Evolutionary conservation across 306 rosid species (phyloP).

Genomic region (Erythrophleum fordii): DNA sequence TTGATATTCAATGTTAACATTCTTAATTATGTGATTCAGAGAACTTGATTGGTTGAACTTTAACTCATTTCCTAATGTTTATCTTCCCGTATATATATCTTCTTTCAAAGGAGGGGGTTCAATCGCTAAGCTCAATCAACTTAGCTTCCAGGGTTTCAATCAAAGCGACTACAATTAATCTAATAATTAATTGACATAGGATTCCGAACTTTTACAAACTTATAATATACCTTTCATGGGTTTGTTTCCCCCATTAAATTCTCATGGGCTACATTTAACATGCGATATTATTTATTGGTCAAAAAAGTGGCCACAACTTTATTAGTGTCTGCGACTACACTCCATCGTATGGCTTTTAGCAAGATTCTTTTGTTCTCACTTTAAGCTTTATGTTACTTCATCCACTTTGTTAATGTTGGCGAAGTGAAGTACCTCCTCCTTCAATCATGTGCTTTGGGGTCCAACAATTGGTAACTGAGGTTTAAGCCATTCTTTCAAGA

Average conservation of each 20-base stretch:
- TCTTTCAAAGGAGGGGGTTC: conserved; percentile 35
- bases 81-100: background rate
- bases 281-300: conserved; percentile 49
- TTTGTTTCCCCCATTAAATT: conserved; percentile 58
- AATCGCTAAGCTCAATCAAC: conserved; percentile 34
- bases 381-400: conserved; percentile 87
- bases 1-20: too few species aligned
- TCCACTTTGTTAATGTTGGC: conserved; percentile 52
- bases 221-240: conserved; percentile 48
- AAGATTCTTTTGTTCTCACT: conserved; percentile 73
- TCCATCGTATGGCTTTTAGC: conserved; percentile 87
- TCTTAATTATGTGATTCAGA: too few species aligned
- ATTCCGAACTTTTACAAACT: conserved; percentile 72
- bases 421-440: conserved; percentile 35
- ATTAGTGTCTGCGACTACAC: conserved; percentile 92
- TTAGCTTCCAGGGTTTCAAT: conserved; percentile 16
- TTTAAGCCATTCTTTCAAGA: conserved; percentile 37
- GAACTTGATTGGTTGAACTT: too few species aligned
- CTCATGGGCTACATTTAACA: conserved; percentile 47
- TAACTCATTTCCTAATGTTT: too few species aligned
- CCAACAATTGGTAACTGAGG: conserved; percentile 32
- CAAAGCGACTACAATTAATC: background rate
- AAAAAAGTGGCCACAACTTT: conserved; percentile 65
- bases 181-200: conserved; percentile 64
- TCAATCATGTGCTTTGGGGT: conserved; percentile 60